Evolutionary conservation across 306 rosid species (phyloP).

Genomic region (Quillaja saponaria): DNA sequence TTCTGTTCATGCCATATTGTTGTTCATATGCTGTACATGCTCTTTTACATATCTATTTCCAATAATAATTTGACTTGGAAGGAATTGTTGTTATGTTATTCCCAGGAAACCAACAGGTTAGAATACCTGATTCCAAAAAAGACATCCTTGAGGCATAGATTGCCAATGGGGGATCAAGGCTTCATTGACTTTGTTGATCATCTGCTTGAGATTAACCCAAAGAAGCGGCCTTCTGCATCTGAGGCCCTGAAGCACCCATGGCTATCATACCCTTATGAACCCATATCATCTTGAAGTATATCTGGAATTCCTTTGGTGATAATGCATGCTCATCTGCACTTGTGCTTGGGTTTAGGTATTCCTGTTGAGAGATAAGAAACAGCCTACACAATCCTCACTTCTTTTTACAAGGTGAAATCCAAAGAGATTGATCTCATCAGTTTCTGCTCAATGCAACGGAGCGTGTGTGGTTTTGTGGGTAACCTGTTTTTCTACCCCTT

Average conservation of each 20-base stretch:
- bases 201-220: slow-evolving; percentile 88
- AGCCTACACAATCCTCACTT: slow-evolving; percentile 35
- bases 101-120: slow-evolving; percentile 87
- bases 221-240: slow-evolving; percentile 90
- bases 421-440: slow-evolving; percentile 48
- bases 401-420: slow-evolving; percentile 43
- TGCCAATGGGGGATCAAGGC: slow-evolving; percentile 99
- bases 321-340: slow-evolving; percentile 30
- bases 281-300: slow-evolving; percentile 77
- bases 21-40: slow-evolving; percentile 16
- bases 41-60: slow-evolving; percentile 11
- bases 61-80: slow-evolving; percentile 9
- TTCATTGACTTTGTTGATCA: slow-evolving; percentile 85
- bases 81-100: slow-evolving; percentile 5
- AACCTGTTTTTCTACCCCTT: slow-evolving; percentile 37
- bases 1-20: slow-evolving; percentile 20
- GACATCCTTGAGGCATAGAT: slow-evolving; percentile 93
- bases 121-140: slow-evolving; percentile 92
- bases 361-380: slow-evolving; percentile 35
- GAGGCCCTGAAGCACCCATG: slow-evolving; percentile 98
- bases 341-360: slow-evolving; percentile 34
- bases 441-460: slow-evolving; percentile 48
- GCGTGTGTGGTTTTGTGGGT: slow-evolving; percentile 52
- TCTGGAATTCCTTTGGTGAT: slow-evolving; percentile 18
- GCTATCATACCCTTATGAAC: slow-evolving; percentile 96